phyloP scores from a whole-genome alignment of 306 rosid species.

The Inga leiocalycina region DNA sequence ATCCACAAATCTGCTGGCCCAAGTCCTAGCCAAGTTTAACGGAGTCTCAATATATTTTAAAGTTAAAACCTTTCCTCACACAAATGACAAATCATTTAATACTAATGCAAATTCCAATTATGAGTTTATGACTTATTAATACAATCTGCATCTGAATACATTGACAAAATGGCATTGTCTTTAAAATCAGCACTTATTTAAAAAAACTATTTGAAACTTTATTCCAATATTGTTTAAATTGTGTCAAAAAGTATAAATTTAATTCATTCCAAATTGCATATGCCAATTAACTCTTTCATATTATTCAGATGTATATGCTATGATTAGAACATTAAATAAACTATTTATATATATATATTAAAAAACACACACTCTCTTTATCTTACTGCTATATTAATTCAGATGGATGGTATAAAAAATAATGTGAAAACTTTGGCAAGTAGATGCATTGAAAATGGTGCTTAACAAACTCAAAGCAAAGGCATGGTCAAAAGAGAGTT shows the following conservation, averaged over 20 bases:
- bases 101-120: neutral
- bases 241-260: neutral
- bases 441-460: neutral
- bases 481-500: constrained; percentile 1
- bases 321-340: neutral
- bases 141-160: neutral
- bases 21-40: neutral
- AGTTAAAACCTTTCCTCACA: neutral
- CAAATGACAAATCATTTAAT: neutral
- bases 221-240: neutral
- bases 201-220: neutral
- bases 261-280: neutral
- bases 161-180: no score
- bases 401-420: neutral
- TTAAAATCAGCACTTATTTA: neutral
- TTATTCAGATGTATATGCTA: neutral
- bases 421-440: neutral
- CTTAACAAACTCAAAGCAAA: neutral
- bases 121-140: neutral
- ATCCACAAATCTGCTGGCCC: neutral
- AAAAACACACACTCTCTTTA: neutral
- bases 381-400: neutral
- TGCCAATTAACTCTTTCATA: neutral
- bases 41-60: neutral
- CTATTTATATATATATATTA: neutral